phyloP scores from a whole-genome alignment of 192 early-diverging fungal genomes.

The Funneliformis geosporum region DNA sequence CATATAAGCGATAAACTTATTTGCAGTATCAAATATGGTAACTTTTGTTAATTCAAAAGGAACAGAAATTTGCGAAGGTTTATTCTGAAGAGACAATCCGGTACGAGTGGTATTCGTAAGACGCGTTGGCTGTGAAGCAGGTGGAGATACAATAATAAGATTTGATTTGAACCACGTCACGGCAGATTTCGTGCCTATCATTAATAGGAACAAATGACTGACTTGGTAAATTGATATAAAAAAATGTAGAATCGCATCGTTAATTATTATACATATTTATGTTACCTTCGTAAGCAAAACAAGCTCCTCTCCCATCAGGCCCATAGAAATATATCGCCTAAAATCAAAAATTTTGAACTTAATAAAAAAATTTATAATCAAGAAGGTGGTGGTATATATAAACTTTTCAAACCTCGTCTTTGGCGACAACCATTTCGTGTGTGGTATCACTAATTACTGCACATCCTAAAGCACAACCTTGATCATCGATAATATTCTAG shows the following conservation, averaged over 20 bases:
- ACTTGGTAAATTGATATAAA: constrained; percentile 41
- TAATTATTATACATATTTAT: not conserved
- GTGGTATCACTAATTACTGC: constrained; percentile 67
- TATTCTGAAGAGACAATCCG: constrained; percentile 32
- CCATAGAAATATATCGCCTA: constrained; percentile 89
- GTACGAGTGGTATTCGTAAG: constrained; percentile 45
- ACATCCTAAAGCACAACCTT: constrained; percentile 76
- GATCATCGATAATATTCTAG: constrained; percentile 70
- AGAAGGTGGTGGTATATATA: not conserved
- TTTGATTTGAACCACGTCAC: constrained; percentile 76
- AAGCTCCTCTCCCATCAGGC: constrained; percentile 86
- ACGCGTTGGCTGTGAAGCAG: constrained; percentile 43
- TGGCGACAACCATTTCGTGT: constrained; percentile 80
- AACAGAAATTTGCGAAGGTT: not conserved
- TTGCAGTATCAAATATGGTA: constrained; percentile 87
- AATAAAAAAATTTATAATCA: not conserved
- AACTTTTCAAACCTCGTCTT: constrained; percentile 64
- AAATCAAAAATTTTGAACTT: not conserved
- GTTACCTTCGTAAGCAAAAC: constrained; percentile 82
- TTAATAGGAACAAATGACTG: constrained; percentile 34
- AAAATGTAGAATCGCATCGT: constrained; percentile 40
- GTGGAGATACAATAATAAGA: constrained; percentile 68
- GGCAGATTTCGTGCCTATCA: constrained; percentile 62
- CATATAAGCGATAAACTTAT: constrained; percentile 89
- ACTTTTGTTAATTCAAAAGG: constrained; percentile 57